A percentile compares a stretch with the other conserved stretches of the same genome.
Conservation (phyloP, 2,329 filamentous ascomycete species). For the Trichoderma harzianum region DNA sequence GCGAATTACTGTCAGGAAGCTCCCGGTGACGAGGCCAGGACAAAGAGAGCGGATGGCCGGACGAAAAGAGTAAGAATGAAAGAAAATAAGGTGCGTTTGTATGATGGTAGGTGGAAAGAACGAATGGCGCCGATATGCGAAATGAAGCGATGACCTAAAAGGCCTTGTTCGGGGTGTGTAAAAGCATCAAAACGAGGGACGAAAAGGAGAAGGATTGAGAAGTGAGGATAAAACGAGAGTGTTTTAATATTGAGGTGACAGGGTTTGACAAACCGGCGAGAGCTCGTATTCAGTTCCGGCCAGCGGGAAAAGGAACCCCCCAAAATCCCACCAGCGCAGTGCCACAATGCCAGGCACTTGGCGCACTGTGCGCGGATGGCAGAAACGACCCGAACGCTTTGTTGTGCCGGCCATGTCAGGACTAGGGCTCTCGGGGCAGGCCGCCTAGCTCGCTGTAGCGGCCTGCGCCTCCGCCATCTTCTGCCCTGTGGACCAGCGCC, state of each 20-base stretch:
- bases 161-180: neutral
- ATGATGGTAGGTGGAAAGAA: neutral
- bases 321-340: neutral
- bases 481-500: constrained; percentile 1
- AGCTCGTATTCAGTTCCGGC: constrained; percentile 16
- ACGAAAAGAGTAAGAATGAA: neutral
- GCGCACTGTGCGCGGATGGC: constrained; percentile 1
- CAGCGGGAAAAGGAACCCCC: neutral
- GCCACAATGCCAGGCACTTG: neutral
- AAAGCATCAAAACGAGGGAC: constrained; percentile 11
- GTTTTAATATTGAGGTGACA: constrained; percentile 17
- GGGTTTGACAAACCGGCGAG: constrained; percentile 16
- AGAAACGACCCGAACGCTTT: constrained; percentile 10
- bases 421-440: constrained; percentile 13
- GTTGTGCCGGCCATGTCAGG: neutral
- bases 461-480: constrained; percentile 14
- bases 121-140: constrained; percentile 2
- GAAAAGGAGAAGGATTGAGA: constrained; percentile 15
- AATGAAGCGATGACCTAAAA: neutral
- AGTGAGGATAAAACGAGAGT: constrained; percentile 17
- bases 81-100: neutral
- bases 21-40: neutral
- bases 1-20: neutral
- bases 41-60: constrained; percentile 12
- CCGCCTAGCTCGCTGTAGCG: constrained; percentile 8